A percentile compares a stretch with the other conserved stretches of the same genome.
phyloP scores from a whole-genome alignment of 2,329 filamentous ascomycete species.

The Aspergillus spinulosporus region DNA sequence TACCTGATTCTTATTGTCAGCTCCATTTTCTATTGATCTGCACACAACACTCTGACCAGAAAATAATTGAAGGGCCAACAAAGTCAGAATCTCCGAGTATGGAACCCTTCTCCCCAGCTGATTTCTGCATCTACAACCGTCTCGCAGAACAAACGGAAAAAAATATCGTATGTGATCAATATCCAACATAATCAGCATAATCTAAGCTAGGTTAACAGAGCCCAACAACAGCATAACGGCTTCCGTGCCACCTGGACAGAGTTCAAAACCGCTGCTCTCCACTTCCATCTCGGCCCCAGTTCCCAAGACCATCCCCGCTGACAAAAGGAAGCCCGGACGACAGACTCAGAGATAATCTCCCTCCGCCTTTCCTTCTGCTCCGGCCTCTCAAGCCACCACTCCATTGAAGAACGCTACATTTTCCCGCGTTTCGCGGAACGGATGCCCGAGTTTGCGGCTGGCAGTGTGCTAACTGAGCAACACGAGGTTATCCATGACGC shows the following conservation, averaged over 20 bases:
- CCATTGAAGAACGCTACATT: conserved; percentile 77
- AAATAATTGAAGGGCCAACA: background rate
- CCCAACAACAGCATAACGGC: conserved; percentile 62
- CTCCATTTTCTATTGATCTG: background rate
- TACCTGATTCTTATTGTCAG: too few relatives aligned
- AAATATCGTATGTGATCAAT: conserved; percentile 54
- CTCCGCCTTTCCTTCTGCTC: conserved; percentile 68
- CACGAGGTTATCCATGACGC: conserved; percentile 75
- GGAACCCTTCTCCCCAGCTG: conserved; percentile 55
- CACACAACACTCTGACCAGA: background rate
- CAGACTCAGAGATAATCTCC: conserved; percentile 66
- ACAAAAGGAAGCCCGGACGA: conserved; percentile 54
- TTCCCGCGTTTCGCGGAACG: conserved; percentile 74
- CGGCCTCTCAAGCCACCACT: conserved; percentile 74
- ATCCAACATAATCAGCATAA: background rate
- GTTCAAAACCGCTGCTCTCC: conserved; percentile 59
- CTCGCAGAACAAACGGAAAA: conserved; percentile 73
- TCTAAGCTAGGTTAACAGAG: conserved; percentile 7
- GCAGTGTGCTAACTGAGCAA: conserved; percentile 69
- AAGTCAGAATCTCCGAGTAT: background rate
- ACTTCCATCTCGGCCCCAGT: conserved; percentile 44
- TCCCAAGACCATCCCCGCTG: conserved; percentile 29
- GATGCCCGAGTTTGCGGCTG: conserved; percentile 73
- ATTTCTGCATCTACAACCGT: conserved; percentile 71
- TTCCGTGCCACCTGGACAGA: conserved; percentile 74